Evolutionary conservation across 371 early-diverging fungal species (phyloP), one percentile per base, ranked within the genome.

Genomic region (Circinella minor): DNA sequence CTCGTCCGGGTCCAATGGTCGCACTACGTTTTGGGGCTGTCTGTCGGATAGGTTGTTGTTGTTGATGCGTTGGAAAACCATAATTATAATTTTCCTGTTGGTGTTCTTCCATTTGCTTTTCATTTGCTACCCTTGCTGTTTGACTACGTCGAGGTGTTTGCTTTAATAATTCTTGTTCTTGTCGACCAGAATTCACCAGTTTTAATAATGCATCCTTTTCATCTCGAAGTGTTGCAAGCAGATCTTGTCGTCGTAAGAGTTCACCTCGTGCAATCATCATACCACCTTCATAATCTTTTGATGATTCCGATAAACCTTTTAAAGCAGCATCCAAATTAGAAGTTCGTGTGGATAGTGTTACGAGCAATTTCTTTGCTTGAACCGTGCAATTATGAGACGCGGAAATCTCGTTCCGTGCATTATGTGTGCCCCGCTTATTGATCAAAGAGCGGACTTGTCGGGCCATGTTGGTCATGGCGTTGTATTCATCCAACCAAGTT

Each of bases 401-500:
- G 3, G 92, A 86, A 36, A 91, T 86, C 66, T 94, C 93, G 65
- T 89, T 92, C 15, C 89, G 81, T 20, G 89, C 83, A 62, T 88
- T 76, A 61, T 86, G 91, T 20, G 83, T 90, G 72, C 88, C 94
- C 17, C 89, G 89, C 55, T 84, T 84, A 64, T 86, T 89, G 63
- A 91, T 81, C 69, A 86, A 83, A 0, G 92, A 85, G 3, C 95
- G 85, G 18, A 95, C 87, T 55, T 93, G 91, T 13, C 92, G 81
- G 9, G 89, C 83, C 3, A 86, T 67, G 18, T 78, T 81, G 64
- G 89, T 86, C 17, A 91, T 75, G 9, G 82, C 76, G 34, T 90
- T 85, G 62, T 86, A 89, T 64, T 94, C 94, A 55, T 91, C 90
- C 36, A 95, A 80, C 96, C 96, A 96, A 17, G 87, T 85, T 49